Conservation (phyloP, 225 moss, liverwort and hornwort species). For the Lunularia cruciata region DNA sequence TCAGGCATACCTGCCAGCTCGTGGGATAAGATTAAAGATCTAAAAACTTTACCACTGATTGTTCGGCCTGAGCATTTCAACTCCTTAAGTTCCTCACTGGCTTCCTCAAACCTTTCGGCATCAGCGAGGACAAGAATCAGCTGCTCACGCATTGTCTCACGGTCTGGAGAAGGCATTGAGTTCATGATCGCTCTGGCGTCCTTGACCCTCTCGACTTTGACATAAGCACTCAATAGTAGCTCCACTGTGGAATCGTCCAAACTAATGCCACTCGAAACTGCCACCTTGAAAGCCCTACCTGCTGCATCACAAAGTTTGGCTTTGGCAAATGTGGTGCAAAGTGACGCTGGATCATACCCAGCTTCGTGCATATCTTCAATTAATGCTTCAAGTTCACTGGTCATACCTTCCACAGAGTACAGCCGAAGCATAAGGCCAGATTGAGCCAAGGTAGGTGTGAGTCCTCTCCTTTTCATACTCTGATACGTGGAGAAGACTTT, state of each 20-base stretch:
- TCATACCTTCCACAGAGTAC: conserved; percentile 38
- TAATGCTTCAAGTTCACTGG: conserved; percentile 29
- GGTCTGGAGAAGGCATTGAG: conserved; percentile 28
- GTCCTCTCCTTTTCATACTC: conserved; percentile 36
- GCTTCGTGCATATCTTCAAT: conserved; percentile 34
- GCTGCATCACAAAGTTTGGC: conserved; percentile 43
- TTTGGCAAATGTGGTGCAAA: conserved; percentile 39
- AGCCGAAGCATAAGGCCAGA: conserved; percentile 40
- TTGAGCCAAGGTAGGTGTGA: conserved; percentile 37
- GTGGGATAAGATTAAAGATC: conserved; percentile 41
- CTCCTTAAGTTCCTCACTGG: conserved; percentile 35
- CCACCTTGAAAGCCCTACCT: conserved; percentile 27
- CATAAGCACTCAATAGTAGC: conserved; percentile 31
- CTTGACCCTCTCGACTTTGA: conserved; percentile 21
- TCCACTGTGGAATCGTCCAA: conserved; percentile 25
- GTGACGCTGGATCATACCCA: conserved; percentile 42
- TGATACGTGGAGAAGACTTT: conserved; percentile 35
- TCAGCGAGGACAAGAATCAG: conserved; percentile 45
- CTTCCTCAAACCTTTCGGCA: conserved; percentile 48
- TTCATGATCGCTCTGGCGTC: conserved; percentile 39
- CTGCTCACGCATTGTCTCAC: conserved; percentile 46
- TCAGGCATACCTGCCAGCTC: conserved; percentile 43
- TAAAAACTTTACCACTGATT: conserved; percentile 22
- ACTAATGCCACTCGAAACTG: conserved; percentile 20
- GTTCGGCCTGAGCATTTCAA: conserved; percentile 21